Evolutionary conservation across 2,329 filamentous ascomycete species (phyloP), one percentile per base, ranked within the genome.

Genomic region (Talaromyces sp.): DNA sequence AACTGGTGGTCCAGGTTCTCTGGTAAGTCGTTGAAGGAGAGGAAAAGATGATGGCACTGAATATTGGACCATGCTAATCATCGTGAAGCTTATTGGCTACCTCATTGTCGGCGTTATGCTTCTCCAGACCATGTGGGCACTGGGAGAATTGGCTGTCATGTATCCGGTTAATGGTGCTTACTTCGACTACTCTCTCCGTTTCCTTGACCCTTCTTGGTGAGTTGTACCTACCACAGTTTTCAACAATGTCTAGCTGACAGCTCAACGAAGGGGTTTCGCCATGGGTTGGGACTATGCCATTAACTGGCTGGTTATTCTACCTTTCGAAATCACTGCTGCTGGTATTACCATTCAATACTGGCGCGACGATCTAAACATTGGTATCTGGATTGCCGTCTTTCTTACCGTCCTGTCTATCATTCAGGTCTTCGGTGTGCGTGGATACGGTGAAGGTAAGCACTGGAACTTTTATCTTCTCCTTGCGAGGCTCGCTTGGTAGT

Each of bases 251-350:
- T 10, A 3, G 31, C 28, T 54, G 25, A 41, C 22, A 6, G 22
- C 13, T 39, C 13, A 33, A 15, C 33, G n/a, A 21, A 67, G 79
- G 75, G 75, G 74, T 2, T 77, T 77, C 53, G 74, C 74, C 22
- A 74, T 77, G 67, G 75, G 75, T 15, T 77, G 75, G 75, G 73
- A 76, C 56, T 94, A 96, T 69, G 89, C 89, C 5, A 73, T 96
- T 63, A 87, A 91, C 72, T 96, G 91, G 91, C 80, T 94, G 1
- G 82, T 89, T 41, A 84, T 92, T 0, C 73, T 96, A 25, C 91
- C 91, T 0, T 80, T 95, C 48, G 91, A 96, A 70, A 85, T 96
- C 31, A 80, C 79, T 21, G 81, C 80, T 21, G 81, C 81, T 3
- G 75, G 77, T 56, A 73, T 81, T 55, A 83, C 81, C 2, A 81